Evolutionary conservation across 2,329 filamentous ascomycete genomes (phyloP), one percentile per base, ranked within the genome.

Genomic region (Aureobasidium pullulans): DNA sequence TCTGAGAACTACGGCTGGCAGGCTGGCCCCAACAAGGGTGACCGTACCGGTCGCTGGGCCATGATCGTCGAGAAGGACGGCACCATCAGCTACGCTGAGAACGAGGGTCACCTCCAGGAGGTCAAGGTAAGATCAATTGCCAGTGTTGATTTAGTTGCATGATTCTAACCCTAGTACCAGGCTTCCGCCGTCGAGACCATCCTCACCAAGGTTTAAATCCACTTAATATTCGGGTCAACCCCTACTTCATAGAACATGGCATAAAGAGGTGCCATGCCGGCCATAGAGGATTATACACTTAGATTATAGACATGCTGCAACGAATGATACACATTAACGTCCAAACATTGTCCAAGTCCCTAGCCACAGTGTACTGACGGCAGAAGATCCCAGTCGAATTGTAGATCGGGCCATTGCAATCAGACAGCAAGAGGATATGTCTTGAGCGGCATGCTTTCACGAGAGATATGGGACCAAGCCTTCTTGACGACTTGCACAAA

Each of bases 1-100:
- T 87, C 84, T 74, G 85, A 87, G 79, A 81, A 80, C 71, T 82
- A 92, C 66, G 90, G 87, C 72, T 95, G 90, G 90, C 82, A 81
- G 64, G 77, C 83, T 48, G 80, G 78, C 19, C 29, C 50, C 9
- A 34, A 54, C 50, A 73, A 75, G 71, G 87, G 85, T 61, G 87
- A 89, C 70, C 83, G 90, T 65, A 91, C 88, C 65, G 84, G 82
- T 63, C 83, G 90, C 63, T 95, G 89, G 77, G 90, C 88, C 67
- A 82, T 96, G 72, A 78, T 92, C 68, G 76, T 95, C 66, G 90
- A 79, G 64, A 73, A 92, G 76, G 80, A 95, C 73, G 90, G 90
- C 74, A 93, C 89, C 79, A 81, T 96, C 69, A 79, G 77, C 69
- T 95, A 95, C 73, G 88, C 89, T 62, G 88, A 87, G 75, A 86